Conservation (phyloP, 2,329 filamentous ascomycete genomes). For the Aphanoascus verrucosus region DNA sequence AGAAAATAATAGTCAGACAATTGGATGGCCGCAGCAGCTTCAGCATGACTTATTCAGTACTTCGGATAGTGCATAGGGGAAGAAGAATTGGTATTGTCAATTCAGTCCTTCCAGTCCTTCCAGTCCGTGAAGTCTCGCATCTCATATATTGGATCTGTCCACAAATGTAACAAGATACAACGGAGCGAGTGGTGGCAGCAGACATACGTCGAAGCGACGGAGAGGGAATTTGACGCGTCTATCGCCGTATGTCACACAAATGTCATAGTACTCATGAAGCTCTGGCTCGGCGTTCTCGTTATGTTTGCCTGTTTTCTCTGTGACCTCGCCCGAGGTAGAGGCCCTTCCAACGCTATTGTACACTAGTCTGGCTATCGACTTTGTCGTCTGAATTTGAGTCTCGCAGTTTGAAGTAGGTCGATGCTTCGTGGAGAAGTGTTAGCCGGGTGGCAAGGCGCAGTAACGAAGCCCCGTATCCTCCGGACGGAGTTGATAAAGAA, state of each 20-base stretch:
- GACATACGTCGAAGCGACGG: conserved; percentile 6
- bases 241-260: neutral
- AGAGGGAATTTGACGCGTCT: conserved; percentile 5
- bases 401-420: neutral
- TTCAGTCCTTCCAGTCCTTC: no score
- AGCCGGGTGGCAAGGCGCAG: neutral
- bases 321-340: neutral
- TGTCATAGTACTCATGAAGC: conserved; percentile 5
- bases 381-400: neutral
- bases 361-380: neutral
- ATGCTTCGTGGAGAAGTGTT: neutral
- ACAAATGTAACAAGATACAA: conserved; percentile 12
- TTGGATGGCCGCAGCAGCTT: conserved; percentile 32
- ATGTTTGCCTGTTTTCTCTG: neutral
- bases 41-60: conserved; percentile 40
- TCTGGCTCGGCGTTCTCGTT: neutral
- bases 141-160: conserved; percentile 29
- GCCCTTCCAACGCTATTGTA: neutral
- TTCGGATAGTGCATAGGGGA: conserved; percentile 37
- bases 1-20: conserved; percentile 34
- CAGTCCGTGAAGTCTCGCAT: conserved; percentile 37
- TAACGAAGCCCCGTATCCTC: neutral
- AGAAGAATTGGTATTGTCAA: conserved; percentile 29
- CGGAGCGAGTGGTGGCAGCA: conserved; percentile 5
- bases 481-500: neutral